Evolutionary conservation across 2,329 filamentous ascomycete species (phyloP).

Genomic region (Penicillium hordei): DNA sequence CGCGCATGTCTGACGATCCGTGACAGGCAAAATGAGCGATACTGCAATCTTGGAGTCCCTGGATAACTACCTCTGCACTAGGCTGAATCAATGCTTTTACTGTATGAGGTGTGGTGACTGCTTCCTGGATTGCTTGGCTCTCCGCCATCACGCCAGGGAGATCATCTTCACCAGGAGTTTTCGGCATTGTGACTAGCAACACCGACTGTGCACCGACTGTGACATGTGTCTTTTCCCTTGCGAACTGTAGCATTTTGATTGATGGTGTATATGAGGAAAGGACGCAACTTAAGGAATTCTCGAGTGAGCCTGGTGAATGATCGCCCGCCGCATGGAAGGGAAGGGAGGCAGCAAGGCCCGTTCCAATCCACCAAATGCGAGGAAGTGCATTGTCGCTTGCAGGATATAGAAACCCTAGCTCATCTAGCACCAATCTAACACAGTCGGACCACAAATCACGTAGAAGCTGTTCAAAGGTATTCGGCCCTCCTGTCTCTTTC

Average conservation of each 20-base stretch:
- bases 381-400: not conserved
- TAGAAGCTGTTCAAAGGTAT: no score
- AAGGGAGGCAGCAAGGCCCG: not conserved
- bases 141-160: not conserved
- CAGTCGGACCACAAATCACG: no score
- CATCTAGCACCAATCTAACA: not conserved
- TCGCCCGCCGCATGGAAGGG: slow-evolving; percentile 1
- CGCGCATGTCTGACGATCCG: not conserved
- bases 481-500: no score
- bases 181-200: not conserved
- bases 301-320: not conserved
- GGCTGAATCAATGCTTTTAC: no score
- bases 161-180: not conserved
- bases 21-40: not conserved
- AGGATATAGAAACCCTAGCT: not conserved
- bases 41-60: not conserved
- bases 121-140: not conserved
- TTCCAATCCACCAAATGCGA: slow-evolving; percentile 4
- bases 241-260: not conserved
- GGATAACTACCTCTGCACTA: no score
- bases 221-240: not conserved
- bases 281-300: not conserved
- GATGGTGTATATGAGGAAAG: not conserved
- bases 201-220: not conserved
- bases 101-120: not conserved